A percentile compares a stretch with the other conserved stretches of the same genome.
Conservation (phyloP, 139 green algal genomes). For the Micractinium sp. region DNA sequence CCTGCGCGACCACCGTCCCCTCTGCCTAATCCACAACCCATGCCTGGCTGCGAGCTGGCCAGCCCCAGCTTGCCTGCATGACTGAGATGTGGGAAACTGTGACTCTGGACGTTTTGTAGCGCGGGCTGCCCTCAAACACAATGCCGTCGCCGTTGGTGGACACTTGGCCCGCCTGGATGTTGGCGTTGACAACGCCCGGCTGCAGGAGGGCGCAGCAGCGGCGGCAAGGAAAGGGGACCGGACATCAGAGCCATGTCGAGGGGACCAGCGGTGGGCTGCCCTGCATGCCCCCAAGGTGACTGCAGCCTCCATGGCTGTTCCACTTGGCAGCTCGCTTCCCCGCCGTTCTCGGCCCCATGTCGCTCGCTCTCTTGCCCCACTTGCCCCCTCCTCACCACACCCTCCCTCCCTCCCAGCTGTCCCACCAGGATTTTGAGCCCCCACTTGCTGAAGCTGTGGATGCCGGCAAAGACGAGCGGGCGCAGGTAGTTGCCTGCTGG, state of each 20-base stretch:
- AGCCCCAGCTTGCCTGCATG: not conserved
- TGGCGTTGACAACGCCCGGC: not conserved
- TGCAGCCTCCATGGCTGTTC: too few relatives aligned
- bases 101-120: not conserved
- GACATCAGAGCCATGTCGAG: too few relatives aligned
- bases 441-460: not conserved
- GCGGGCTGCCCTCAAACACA: not conserved
- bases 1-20: too few relatives aligned
- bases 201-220: not conserved
- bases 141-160: not conserved
- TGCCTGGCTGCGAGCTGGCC: too few relatives aligned
- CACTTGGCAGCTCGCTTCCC: too few relatives aligned
- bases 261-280: too few relatives aligned
- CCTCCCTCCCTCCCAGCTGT: not conserved
- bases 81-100: not conserved
- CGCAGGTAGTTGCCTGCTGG: not conserved
- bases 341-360: too few relatives aligned
- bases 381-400: not conserved
- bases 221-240: not conserved
- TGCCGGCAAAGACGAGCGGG: not conserved
- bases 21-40: too few relatives aligned
- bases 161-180: not conserved
- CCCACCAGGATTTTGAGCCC: not conserved
- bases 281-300: too few relatives aligned
- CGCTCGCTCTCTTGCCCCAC: too few relatives aligned